Evolutionary conservation across 2,329 filamentous ascomycete species (phyloP).

Genomic region (Exophiala dermatitidis): DNA sequence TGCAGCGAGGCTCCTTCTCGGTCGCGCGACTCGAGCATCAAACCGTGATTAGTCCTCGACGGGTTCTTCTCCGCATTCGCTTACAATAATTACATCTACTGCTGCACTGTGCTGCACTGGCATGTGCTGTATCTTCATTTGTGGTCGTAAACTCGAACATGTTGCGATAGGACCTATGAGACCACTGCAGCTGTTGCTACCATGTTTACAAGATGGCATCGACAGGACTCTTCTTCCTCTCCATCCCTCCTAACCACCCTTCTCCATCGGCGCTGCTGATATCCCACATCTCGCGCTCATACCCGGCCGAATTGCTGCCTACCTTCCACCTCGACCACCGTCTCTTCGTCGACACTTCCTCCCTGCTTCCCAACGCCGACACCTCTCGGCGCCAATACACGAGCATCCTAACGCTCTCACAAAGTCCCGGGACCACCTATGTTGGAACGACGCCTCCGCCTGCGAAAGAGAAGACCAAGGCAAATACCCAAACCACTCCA

Average conservation of each 20-base stretch:
- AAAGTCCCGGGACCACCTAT: conserved; percentile 19
- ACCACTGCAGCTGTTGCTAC: neutral
- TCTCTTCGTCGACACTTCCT: conserved; percentile 26
- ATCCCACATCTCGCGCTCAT: conserved; percentile 23
- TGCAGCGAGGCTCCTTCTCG: no score
- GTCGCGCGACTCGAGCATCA: no score
- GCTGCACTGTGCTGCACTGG: no score
- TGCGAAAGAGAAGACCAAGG: conserved; percentile 2
- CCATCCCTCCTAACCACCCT: conserved; percentile 10
- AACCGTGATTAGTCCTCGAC: no score
- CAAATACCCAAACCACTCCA: no score
- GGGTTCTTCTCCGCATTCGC: neutral
- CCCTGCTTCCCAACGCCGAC: conserved; percentile 22
- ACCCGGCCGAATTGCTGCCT: conserved; percentile 20
- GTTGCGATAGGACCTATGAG: no score
- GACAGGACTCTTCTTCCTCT: conserved; percentile 22
- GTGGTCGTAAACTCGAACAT: no score
- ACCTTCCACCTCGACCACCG: conserved; percentile 24
- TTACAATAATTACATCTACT: no score
- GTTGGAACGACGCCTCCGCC: conserved; percentile 13
- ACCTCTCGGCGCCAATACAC: conserved; percentile 17
- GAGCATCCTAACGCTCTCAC: conserved; percentile 23
- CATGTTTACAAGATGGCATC: conserved; percentile 6
- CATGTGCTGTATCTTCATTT: no score
- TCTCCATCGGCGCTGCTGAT: conserved; percentile 21